Conservation (phyloP, 2,329 filamentous ascomycete species). For the Anthostomella pinea region DNA sequence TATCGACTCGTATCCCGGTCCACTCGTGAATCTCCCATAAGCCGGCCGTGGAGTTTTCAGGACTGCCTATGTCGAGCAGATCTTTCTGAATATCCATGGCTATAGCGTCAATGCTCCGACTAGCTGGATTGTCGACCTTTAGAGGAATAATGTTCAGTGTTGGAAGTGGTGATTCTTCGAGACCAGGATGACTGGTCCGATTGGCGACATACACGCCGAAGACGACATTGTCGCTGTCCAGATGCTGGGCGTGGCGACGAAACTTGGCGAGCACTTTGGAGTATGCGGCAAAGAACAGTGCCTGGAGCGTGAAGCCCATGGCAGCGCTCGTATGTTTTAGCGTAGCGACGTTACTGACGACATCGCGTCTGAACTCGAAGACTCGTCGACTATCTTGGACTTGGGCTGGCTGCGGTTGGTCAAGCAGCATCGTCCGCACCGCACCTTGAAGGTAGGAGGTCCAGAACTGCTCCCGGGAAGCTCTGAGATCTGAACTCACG, state of each 20-base stretch:
- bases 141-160: conserved; percentile 80
- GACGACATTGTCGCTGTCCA: conserved; percentile 43
- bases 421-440: background rate
- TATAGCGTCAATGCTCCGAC: conserved; percentile 40
- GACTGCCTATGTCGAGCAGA: conserved; percentile 57
- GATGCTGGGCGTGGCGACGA: background rate
- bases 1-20: conserved; percentile 69
- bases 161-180: conserved; percentile 55
- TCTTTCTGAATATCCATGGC: conserved; percentile 67
- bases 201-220: conserved; percentile 86
- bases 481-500: conserved; percentile 8
- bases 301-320: conserved; percentile 65
- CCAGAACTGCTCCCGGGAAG: conserved; percentile 41
- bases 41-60: conserved; percentile 55
- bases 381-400: conserved; percentile 9
- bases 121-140: conserved; percentile 42
- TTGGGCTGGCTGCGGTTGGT: background rate
- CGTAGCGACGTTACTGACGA: conserved; percentile 10
- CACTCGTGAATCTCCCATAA: conserved; percentile 71
- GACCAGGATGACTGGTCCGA: conserved; percentile 51
- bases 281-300: conserved; percentile 72
- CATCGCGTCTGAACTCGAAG: conserved; percentile 15
- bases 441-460: conserved; percentile 39
- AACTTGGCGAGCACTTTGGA: conserved; percentile 43
- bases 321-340: conserved; percentile 20